Evolutionary conservation across 768 basidiomycete species (phyloP).

Genomic region (Leccinellum albellum): DNA sequence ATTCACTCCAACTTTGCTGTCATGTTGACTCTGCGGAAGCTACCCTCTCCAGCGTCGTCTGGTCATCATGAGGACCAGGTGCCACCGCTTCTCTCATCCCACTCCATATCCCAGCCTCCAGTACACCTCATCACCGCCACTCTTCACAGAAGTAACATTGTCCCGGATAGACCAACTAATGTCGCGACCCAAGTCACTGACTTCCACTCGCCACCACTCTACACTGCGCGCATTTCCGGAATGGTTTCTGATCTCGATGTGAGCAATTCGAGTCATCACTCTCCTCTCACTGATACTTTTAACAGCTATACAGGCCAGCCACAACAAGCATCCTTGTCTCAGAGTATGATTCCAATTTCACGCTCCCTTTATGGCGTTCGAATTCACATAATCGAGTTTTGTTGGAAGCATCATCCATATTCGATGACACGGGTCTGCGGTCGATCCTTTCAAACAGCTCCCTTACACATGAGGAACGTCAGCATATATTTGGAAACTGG

Average conservation of each 20-base stretch:
- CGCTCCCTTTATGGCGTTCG: neutral
- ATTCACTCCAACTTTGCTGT: no score
- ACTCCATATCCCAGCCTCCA: no score
- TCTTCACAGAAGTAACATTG: neutral
- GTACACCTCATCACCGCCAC: neutral
- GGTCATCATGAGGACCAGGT: no score
- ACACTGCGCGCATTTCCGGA: neutral
- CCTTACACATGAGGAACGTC: neutral
- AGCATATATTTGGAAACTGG: neutral
- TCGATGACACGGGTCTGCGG: neutral
- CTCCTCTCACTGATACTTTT: neutral
- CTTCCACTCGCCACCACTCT: neutral
- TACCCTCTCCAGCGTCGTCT: no score
- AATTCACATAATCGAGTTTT: neutral
- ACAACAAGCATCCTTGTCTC: neutral
- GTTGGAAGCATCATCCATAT: neutral
- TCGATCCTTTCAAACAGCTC: neutral
- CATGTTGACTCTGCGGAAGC: no score
- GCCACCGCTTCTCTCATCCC: no score
- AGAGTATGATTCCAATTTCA: neutral
- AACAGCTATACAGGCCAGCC: neutral
- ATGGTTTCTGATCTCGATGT: neutral
- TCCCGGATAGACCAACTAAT: neutral
- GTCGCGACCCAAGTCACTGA: neutral
- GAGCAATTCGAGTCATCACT: neutral